Base-by-base conservation (phyloP, 495 filamentous ascomycete genomes). In the Aspergillus cavernicola region DNA sequence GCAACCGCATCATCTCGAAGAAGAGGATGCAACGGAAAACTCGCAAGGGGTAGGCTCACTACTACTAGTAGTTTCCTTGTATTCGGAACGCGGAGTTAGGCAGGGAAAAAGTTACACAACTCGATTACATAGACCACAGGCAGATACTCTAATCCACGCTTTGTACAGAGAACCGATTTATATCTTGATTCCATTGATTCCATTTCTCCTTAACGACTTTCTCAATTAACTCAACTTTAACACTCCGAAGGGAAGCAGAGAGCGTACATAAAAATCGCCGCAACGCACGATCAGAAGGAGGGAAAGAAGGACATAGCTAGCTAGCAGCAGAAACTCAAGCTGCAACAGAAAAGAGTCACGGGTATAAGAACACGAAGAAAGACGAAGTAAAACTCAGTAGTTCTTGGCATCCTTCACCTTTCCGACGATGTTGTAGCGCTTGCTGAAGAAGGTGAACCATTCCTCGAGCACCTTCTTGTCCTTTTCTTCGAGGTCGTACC, bases 371-470 rank as follows among this genome's bases (percentile, higher is more conserved):
- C n/a, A 29, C 15, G 46, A 50, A 18, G 22, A 28, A 28, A 49
- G 11, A 8, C 28, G 19, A 46, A 15, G 32, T 13, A 36, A 16
- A n/a, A 2, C 19, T 59, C 53, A 69, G 33, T 53, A 63, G 50
- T 75, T 75, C 28, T 55, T 68, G 6, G 72, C 72, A 45, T 66
- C 68, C 57, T 85, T 68, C 8, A 95, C 87, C 66, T 82, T 81
- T 28, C 93, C 93, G 35, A 97, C 85, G 50, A 97, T 82, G 62
- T 92, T 96, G 66, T 98, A 98, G 35, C 93, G 78, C 73, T 97
- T 98, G 60, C 84, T 86, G 73, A 97, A 98, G 74, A 95, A 98
- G 3, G 86, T 95, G 47, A 82, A 85, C 93, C 93, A 99, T 64
- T 97, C 95, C 19, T 89, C 77, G 35, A 99, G 74, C 12, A 86